Evolutionary conservation across 306 rosid species (phyloP).

Genomic region (Cucumis hystrix): DNA sequence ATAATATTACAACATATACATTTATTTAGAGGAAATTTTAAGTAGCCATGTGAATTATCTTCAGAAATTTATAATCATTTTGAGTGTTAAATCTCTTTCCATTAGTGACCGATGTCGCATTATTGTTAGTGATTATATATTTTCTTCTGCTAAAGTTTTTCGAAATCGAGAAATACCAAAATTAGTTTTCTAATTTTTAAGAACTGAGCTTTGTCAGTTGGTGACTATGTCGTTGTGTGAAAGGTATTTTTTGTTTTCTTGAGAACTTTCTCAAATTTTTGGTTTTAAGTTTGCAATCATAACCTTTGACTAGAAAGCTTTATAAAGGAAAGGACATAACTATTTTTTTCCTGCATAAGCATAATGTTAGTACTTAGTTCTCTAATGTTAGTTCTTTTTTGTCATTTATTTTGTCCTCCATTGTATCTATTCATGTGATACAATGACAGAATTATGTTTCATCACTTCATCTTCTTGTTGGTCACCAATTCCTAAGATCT

Average conservation of each 20-base stretch:
- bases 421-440: neutral
- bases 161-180: neutral
- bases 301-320: neutral
- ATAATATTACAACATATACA: too few species aligned
- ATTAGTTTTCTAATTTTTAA: too few species aligned
- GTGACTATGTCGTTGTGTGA: slow-evolving; percentile 82
- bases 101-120: neutral
- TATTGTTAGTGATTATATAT: neutral
- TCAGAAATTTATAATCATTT: slow-evolving; percentile 3
- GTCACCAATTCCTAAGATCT: neutral
- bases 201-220: slow-evolving; percentile 80
- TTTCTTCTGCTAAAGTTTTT: neutral
- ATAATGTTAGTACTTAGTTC: neutral
- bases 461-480: neutral
- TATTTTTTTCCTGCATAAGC: neutral
- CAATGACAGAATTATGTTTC: neutral
- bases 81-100: neutral
- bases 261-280: neutral
- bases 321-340: neutral
- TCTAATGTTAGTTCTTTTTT: too few species aligned
- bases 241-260: slow-evolving; percentile 42
- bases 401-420: neutral
- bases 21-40: slow-evolving; percentile 14
- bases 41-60: neutral
- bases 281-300: neutral